These are phyloP conservation scores for Populus pruinosa DNA, from an alignment of 345 rosid genomes.

Conservation along the genomic window DNA sequence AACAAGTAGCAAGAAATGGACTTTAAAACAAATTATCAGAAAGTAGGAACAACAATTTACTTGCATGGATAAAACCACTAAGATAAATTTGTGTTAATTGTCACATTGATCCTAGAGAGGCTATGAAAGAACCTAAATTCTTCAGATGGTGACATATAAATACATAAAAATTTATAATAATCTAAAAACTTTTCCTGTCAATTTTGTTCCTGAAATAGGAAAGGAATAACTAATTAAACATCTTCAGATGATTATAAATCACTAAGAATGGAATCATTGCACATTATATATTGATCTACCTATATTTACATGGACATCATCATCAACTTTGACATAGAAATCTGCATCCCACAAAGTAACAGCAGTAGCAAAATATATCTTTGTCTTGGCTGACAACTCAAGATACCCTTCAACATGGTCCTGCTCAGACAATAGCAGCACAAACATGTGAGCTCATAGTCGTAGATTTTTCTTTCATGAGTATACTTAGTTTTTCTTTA, in stretches of 20 bases:
- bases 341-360: constrained; percentile 92
- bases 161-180: too few species aligned
- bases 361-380: constrained; percentile 87
- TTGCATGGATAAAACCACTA: not conserved
- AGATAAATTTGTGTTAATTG: too few species aligned
- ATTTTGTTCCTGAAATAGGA: too few species aligned
- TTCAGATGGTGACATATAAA: too few species aligned
- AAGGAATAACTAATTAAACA: too few species aligned
- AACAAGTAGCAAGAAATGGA: constrained; percentile 4
- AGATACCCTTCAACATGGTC: constrained; percentile 97
- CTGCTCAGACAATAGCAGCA: constrained; percentile 34
- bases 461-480: not conserved
- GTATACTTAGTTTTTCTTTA: not conserved
- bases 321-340: constrained; percentile 95
- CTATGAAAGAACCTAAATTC: too few species aligned
- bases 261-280: too few species aligned
- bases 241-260: too few species aligned
- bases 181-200: too few species aligned
- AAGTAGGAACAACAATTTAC: not conserved
- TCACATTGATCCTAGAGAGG: too few species aligned
- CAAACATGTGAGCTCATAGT: too few species aligned
- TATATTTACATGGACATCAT: constrained; percentile 96
- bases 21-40: not conserved
- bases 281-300: constrained; percentile 34
- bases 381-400: constrained; percentile 95